Percentiles rank a stretch among this genome's conserved stretches.
phyloP scores from a whole-genome alignment of 768 basidiomycete species.

The Tricholoma sp. region DNA sequence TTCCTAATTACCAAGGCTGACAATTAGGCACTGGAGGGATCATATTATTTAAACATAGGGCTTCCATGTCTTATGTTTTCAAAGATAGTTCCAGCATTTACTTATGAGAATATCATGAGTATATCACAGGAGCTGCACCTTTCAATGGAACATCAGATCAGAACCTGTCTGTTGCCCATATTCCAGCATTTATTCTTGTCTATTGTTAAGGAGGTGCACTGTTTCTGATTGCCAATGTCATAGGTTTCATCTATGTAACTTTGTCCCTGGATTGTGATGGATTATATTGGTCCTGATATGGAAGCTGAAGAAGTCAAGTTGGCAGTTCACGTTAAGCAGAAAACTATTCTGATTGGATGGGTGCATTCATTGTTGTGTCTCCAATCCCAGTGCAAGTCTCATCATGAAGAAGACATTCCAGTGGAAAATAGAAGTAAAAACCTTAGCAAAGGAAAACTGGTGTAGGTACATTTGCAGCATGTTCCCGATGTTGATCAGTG shows the following conservation, averaged over 20 bases:
- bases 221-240: not conserved
- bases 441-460: not conserved
- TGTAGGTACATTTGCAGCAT: slow-evolving; percentile 1
- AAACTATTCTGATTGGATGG: slow-evolving; percentile 15
- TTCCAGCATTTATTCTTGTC: slow-evolving; percentile 57
- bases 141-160: slow-evolving; percentile 57
- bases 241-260: slow-evolving; percentile 40
- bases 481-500: slow-evolving; percentile 8
- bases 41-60: slow-evolving; percentile 56
- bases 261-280: slow-evolving; percentile 60
- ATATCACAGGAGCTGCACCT: slow-evolving; percentile 54
- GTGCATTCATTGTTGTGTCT: slow-evolving; percentile 10
- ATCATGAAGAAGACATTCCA: not conserved
- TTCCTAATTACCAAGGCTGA: slow-evolving; percentile 56
- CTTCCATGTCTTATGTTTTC: slow-evolving; percentile 67
- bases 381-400: not conserved
- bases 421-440: no score
- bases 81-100: slow-evolving; percentile 66
- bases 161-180: slow-evolving; percentile 60
- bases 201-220: slow-evolving; percentile 38
- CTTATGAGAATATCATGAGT: slow-evolving; percentile 54
- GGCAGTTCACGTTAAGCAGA: slow-evolving; percentile 33
- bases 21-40: slow-evolving; percentile 57
- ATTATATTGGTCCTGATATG: slow-evolving; percentile 62
- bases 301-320: slow-evolving; percentile 52